Evolutionary conservation across 768 basidiomycete species (phyloP).

Genomic region (Russula vinacea): DNA sequence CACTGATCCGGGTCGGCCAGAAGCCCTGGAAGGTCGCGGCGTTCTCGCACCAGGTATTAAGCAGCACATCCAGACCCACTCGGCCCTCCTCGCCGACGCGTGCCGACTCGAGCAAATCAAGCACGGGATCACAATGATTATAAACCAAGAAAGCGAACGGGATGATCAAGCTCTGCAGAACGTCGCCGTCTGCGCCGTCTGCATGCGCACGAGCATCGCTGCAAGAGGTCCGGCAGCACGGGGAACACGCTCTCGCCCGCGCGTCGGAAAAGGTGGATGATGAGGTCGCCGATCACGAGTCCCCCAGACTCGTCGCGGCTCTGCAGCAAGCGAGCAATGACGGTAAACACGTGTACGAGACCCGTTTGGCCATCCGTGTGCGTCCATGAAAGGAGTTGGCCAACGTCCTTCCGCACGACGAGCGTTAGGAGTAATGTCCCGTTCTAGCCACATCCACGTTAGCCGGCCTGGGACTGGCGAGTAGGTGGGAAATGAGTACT

Average conservation of each 20-base stretch:
- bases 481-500: constrained; percentile 9
- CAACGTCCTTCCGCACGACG: constrained; percentile 82
- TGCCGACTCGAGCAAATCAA: constrained; percentile 71
- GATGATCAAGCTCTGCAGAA: constrained; percentile 90
- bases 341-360: constrained; percentile 65
- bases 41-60: constrained; percentile 93
- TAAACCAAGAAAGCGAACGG: constrained; percentile 94
- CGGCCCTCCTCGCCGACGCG: constrained; percentile 45
- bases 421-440: constrained; percentile 78
- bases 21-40: constrained; percentile 92
- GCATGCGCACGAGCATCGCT: constrained; percentile 82
- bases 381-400: constrained; percentile 75
- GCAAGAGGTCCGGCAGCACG: constrained; percentile 81
- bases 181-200: constrained; percentile 81
- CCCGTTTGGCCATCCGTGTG: constrained; percentile 67
- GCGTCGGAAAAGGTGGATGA: constrained; percentile 86
- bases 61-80: constrained; percentile 76
- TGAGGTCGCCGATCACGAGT: constrained; percentile 88
- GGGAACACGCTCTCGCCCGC: constrained; percentile 78
- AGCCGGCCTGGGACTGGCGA: constrained; percentile 2
- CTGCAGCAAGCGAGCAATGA: constrained; percentile 76
- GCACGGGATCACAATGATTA: constrained; percentile 76
- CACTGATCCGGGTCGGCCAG: constrained; percentile 87
- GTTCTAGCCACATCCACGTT: constrained; percentile 43
- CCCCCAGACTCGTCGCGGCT: constrained; percentile 89